These are phyloP conservation scores for Cicer judaicum DNA, from an alignment of 306 rosid species.

Conservation along the genomic window DNA sequence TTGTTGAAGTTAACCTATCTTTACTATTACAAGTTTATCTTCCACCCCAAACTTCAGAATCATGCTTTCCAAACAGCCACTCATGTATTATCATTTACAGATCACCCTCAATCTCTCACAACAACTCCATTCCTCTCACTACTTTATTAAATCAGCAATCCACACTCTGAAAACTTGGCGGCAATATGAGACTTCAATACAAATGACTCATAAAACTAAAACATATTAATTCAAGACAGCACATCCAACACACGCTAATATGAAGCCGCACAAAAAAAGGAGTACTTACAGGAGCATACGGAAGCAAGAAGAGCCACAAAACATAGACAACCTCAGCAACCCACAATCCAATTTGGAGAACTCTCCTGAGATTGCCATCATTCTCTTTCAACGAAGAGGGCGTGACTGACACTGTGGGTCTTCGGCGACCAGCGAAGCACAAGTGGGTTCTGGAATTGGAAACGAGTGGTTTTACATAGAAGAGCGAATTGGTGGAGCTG, in stretches of 20 bases:
- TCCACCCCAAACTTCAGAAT: neutral
- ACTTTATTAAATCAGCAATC: neutral
- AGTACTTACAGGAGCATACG: conserved; percentile 73
- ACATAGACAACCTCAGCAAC: conserved; percentile 71
- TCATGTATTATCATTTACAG: neutral
- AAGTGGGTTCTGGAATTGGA: conserved; percentile 36
- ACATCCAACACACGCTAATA: neutral
- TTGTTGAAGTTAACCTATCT: neutral
- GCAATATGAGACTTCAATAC: too few relatives aligned
- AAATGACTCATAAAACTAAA: too few relatives aligned
- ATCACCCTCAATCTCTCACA: neutral
- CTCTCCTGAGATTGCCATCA: conserved; percentile 42
- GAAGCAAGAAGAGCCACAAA: conserved; percentile 84
- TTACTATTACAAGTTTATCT: neutral
- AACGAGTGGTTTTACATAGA: conserved; percentile 26
- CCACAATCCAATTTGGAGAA: conserved; percentile 64
- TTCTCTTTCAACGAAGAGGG: conserved; percentile 37
- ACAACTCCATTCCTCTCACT: neutral
- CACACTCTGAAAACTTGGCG: too few relatives aligned
- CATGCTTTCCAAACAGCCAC: neutral
- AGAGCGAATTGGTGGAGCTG: conserved; percentile 3
- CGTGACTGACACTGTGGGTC: conserved; percentile 40
- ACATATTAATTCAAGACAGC: conserved; percentile 11
- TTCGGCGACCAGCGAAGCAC: conserved; percentile 55
- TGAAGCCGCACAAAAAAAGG: neutral